These are phyloP conservation scores for Cymbopogon flexuosus DNA, from an alignment of 202 grass and related monocot species.

Conservation along the genomic window DNA sequence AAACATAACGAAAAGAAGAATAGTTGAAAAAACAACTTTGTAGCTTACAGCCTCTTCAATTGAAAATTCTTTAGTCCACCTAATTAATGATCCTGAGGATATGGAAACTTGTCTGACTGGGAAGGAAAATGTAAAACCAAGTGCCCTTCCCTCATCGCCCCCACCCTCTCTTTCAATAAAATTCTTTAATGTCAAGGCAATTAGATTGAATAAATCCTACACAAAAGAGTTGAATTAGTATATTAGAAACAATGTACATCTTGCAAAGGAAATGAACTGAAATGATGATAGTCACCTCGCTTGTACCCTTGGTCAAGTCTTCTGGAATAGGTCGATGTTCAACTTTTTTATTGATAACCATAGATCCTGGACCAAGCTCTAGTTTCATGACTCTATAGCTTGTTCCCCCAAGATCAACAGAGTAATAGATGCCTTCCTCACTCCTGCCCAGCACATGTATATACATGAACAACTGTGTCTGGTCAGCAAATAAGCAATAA, in stretches of 20 bases:
- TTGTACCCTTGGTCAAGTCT: slow-evolving; percentile 49
- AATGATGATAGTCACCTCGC: slow-evolving; percentile 45
- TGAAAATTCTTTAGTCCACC: slow-evolving; percentile 84
- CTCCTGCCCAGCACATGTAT: slow-evolving; percentile 38
- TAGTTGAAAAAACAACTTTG: neutral
- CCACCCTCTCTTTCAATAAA: slow-evolving; percentile 61
- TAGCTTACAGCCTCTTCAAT: slow-evolving; percentile 76
- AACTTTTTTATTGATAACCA: slow-evolving; percentile 52
- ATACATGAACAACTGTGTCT: neutral
- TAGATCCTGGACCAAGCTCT: slow-evolving; percentile 55
- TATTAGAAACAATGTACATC: neutral
- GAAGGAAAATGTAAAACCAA: slow-evolving; percentile 93
- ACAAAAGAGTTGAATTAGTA: slow-evolving; percentile 25
- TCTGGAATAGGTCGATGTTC: slow-evolving; percentile 53
- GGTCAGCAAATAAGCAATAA: neutral
- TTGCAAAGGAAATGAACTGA: neutral
- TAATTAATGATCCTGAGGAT: slow-evolving; percentile 71
- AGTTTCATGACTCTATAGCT: slow-evolving; percentile 77
- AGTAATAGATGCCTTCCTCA: slow-evolving; percentile 74
- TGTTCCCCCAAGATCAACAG: slow-evolving; percentile 75
- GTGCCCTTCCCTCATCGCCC: slow-evolving; percentile 33
- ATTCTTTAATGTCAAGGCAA: slow-evolving; percentile 58
- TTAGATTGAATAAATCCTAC: slow-evolving; percentile 71
- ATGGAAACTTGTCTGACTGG: slow-evolving; percentile 60
- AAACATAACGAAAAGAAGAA: too few species aligned